Evolutionary conservation across 306 rosid genomes (phyloP).

Genomic region (Vigna mungo): DNA sequence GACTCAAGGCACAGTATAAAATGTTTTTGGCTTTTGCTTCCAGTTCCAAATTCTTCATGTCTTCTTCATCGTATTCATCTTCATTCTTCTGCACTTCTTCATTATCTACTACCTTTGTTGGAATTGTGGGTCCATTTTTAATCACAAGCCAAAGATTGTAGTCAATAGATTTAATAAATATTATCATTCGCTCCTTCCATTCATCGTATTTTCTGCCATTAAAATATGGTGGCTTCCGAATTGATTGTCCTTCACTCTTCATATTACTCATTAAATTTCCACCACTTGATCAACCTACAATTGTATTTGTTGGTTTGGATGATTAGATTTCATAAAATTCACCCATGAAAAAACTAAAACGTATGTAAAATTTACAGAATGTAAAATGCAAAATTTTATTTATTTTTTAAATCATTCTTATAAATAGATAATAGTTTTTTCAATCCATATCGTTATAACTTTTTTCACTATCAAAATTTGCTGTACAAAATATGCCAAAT

Average conservation of each 20-base stretch:
- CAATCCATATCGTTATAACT: too few relatives aligned
- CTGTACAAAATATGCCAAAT: too few relatives aligned
- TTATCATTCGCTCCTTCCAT: slow-evolving; percentile 17
- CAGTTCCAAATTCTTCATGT: not conserved
- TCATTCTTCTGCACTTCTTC: slow-evolving; percentile 26
- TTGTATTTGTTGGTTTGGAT: too few relatives aligned
- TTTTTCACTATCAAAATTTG: too few relatives aligned
- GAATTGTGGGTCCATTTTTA: slow-evolving; percentile 36
- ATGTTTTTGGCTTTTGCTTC: slow-evolving; percentile 32
- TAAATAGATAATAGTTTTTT: too few relatives aligned
- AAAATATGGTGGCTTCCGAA: slow-evolving; percentile 28
- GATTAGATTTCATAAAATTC: too few relatives aligned
- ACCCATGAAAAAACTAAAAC: too few relatives aligned
- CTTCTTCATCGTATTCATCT: slow-evolving; percentile 33
- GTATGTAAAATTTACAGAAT: too few relatives aligned
- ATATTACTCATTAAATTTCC: not conserved
- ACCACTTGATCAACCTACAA: not conserved
- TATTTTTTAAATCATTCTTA: too few relatives aligned
- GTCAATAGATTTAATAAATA: slow-evolving; percentile 13
- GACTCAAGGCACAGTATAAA: slow-evolving; percentile 31
- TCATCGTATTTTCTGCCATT: not conserved
- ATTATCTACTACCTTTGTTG: not conserved
- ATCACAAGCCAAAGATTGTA: slow-evolving; percentile 34
- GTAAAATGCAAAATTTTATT: too few relatives aligned
- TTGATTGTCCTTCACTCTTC: not conserved